These are phyloP conservation scores for Eragrostis nindensis DNA, from an alignment of 176 grass and related monocot species.

Conservation along the genomic window DNA sequence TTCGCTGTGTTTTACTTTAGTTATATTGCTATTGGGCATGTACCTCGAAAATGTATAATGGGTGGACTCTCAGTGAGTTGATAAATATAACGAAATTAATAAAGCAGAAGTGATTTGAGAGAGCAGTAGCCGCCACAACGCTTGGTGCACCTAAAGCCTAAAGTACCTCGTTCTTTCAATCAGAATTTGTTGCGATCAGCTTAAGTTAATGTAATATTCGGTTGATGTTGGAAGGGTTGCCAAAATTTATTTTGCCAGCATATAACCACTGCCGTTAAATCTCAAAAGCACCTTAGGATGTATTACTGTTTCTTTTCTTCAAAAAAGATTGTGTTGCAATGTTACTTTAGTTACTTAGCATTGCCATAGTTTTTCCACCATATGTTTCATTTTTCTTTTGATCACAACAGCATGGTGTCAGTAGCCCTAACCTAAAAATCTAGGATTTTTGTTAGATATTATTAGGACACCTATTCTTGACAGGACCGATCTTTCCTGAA, in stretches of 20 bases:
- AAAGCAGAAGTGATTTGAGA: not conserved
- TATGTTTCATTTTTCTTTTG: slow-evolving; percentile 20
- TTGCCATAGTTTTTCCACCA: not conserved
- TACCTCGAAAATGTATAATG: slow-evolving; percentile 19
- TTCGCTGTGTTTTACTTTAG: not conserved
- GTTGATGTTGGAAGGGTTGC: not conserved
- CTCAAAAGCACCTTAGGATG: not conserved
- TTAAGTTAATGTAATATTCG: not conserved
- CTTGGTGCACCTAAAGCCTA: not conserved
- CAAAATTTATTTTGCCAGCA: not conserved
- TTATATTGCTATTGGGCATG: not conserved
- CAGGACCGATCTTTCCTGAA: not conserved
- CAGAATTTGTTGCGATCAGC: not conserved
- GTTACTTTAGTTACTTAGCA: not conserved
- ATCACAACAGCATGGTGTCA: slow-evolving; percentile 18
- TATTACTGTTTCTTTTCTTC: not conserved
- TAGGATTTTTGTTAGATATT: slow-evolving; percentile 15
- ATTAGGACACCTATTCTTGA: not conserved
- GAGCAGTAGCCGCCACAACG: not conserved
- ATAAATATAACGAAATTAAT: slow-evolving; percentile 14
- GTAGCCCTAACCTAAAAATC: not conserved
- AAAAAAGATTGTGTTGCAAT: slow-evolving; percentile 12
- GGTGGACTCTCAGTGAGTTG: not conserved
- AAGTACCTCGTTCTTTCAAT: not conserved
- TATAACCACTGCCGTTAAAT: slow-evolving; percentile 1